Percentiles rank a stretch among this genome's conserved stretches.
phyloP scores from a whole-genome alignment of 495 filamentous ascomycete species.

The Bryoglossum gracile region DNA sequence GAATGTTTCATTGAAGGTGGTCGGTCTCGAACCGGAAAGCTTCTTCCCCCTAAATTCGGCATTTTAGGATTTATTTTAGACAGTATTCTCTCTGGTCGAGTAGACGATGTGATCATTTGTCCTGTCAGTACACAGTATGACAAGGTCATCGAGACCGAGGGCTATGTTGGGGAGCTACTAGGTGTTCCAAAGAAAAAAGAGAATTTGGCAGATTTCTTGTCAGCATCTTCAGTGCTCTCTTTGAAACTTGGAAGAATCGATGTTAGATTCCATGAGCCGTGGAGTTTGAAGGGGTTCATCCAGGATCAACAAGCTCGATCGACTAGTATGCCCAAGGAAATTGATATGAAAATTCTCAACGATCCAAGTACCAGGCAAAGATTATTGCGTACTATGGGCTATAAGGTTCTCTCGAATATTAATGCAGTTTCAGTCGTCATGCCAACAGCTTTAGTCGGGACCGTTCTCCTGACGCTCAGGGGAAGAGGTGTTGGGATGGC shows the following conservation, averaged over 20 bases:
- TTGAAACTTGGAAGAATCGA: slow-evolving; percentile 87
- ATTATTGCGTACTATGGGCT: slow-evolving; percentile 77
- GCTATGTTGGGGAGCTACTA: slow-evolving; percentile 88
- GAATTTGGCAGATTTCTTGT: slow-evolving; percentile 80
- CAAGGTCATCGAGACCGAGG: slow-evolving; percentile 96
- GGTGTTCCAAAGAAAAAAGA: slow-evolving; percentile 93
- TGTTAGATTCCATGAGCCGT: slow-evolving; percentile 91
- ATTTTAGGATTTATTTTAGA: slow-evolving; percentile 90
- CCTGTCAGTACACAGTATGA: slow-evolving; percentile 97
- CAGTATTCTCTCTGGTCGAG: slow-evolving; percentile 77
- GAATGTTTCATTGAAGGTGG: slow-evolving; percentile 97
- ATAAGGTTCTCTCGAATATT: slow-evolving; percentile 86
- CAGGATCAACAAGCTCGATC: slow-evolving; percentile 56
- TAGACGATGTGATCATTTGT: slow-evolving; percentile 84
- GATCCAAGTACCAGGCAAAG: slow-evolving; percentile 43
- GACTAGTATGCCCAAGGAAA: slow-evolving; percentile 31
- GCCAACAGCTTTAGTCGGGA: slow-evolving; percentile 93
- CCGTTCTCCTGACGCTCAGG: slow-evolving; percentile 82
- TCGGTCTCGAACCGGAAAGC: slow-evolving; percentile 85
- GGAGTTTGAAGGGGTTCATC: slow-evolving; percentile 78
- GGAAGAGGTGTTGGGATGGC: slow-evolving; percentile 84
- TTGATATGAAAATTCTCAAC: slow-evolving; percentile 35
- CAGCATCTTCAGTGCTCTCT: slow-evolving; percentile 80
- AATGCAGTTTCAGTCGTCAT: slow-evolving; percentile 95
- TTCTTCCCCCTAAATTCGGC: slow-evolving; percentile 91